phyloP scores from a whole-genome alignment of 192 early-diverging fungal species.

The Cetraspora pellucida region DNA sequence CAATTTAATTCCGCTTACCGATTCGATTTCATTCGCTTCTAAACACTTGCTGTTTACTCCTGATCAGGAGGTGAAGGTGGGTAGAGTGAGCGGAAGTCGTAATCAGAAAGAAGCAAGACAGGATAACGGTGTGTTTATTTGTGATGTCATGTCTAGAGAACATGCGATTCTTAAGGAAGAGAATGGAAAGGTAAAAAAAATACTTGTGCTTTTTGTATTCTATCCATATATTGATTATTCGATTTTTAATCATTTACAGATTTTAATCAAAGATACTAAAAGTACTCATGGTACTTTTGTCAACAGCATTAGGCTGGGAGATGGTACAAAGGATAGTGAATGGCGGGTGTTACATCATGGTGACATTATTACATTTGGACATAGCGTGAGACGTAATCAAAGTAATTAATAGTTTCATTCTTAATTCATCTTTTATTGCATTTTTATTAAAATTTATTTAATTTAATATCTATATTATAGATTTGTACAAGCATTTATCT shows the following conservation, averaged over 20 bases:
- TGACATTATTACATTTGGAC: conserved; percentile 32
- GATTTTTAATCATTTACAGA: conserved; percentile 1
- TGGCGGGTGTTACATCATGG: conserved; percentile 5
- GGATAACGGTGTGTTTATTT: conserved; percentile 31
- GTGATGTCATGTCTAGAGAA: conserved; percentile 33
- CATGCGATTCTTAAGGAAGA: conserved; percentile 25
- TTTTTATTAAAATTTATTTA: background rate
- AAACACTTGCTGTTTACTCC: conserved; percentile 23
- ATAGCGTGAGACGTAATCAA: conserved; percentile 33
- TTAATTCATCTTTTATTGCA: background rate
- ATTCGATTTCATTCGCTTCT: conserved; percentile 11
- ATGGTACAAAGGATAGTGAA: conserved; percentile 19
- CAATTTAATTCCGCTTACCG: conserved; percentile 9
- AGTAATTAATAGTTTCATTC: background rate
- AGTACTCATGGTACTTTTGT: conserved; percentile 37
- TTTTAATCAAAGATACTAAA: conserved; percentile 31
- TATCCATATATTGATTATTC: background rate
- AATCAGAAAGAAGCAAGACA: conserved; percentile 32
- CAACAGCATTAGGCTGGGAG: conserved; percentile 3
- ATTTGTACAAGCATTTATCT: conserved; percentile 28
- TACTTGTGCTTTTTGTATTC: background rate
- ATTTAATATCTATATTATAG: background rate
- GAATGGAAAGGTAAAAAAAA: conserved; percentile 18
- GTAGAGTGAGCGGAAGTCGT: conserved; percentile 29
- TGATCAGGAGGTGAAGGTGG: conserved; percentile 22